phyloP scores from a whole-genome alignment of 176 grass and related monocot genomes.

The Canna indica region DNA sequence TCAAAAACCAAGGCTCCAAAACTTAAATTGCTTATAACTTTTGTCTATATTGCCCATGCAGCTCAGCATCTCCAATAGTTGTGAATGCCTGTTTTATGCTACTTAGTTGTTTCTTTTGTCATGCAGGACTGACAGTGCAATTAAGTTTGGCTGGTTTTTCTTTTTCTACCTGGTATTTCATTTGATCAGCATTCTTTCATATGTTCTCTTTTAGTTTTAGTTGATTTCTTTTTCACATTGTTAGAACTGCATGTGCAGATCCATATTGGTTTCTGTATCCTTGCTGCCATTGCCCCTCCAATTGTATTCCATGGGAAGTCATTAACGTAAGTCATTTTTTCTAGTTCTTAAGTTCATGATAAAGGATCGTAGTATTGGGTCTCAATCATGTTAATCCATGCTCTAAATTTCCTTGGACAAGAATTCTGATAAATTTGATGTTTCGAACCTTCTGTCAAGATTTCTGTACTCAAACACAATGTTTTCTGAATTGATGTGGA shows the following conservation, averaged over 20 bases:
- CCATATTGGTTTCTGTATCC: constrained; percentile 67
- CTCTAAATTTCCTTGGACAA: not conserved
- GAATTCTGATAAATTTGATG: not conserved
- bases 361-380: not conserved
- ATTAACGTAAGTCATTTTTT: constrained; percentile 47
- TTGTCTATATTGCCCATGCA: not conserved
- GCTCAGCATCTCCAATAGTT: not conserved
- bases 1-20: not conserved
- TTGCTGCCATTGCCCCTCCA: constrained; percentile 69
- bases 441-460: not conserved
- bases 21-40: not conserved
- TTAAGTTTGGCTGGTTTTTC: constrained; percentile 81
- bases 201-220: not conserved
- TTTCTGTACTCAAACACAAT: not conserved
- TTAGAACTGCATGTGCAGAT: constrained; percentile 27
- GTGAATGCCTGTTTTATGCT: not conserved
- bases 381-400: not conserved
- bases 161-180: constrained; percentile 69
- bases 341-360: not conserved
- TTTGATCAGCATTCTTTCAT: not conserved
- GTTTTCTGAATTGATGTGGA: not conserved
- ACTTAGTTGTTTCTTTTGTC: constrained; percentile 12
- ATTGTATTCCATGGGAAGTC: constrained; percentile 70
- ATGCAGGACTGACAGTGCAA: constrained; percentile 69
- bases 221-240: constrained; percentile 9